phyloP scores from a whole-genome alignment of 2,329 filamentous ascomycete species.

The Monosporascus sp. region DNA sequence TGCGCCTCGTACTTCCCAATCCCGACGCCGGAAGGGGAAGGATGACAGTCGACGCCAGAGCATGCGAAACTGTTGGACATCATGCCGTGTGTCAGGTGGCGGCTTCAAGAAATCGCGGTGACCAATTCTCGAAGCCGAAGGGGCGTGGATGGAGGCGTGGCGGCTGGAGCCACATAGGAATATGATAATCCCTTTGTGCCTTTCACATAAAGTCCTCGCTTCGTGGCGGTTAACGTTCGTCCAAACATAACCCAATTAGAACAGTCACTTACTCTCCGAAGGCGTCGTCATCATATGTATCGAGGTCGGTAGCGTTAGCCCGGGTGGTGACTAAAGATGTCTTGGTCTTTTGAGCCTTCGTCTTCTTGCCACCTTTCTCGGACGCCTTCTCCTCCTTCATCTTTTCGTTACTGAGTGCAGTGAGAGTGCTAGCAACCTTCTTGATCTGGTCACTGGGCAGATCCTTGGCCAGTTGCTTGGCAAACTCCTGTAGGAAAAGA shows the following conservation, averaged over 20 bases:
- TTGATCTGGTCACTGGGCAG: slow-evolving; percentile 91
- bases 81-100: slow-evolving; percentile 4
- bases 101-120: not conserved
- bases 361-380: slow-evolving; percentile 94
- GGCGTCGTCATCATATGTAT: slow-evolving; percentile 69
- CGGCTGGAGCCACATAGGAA: slow-evolving; percentile 9
- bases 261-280: slow-evolving; percentile 71
- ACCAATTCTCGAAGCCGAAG: not conserved
- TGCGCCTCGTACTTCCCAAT: no score
- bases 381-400: slow-evolving; percentile 96
- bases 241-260: not conserved
- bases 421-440: slow-evolving; percentile 83
- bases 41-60: slow-evolving; percentile 1
- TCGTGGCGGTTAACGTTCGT: slow-evolving; percentile 1
- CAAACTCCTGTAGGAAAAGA: slow-evolving; percentile 85
- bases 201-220: slow-evolving; percentile 72
- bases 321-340: slow-evolving; percentile 66
- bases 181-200: slow-evolving; percentile 9
- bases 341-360: slow-evolving; percentile 95
- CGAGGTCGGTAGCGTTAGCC: slow-evolving; percentile 61
- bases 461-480: slow-evolving; percentile 81
- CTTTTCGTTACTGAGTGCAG: slow-evolving; percentile 93
- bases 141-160: slow-evolving; percentile 1
- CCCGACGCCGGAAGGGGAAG: not conserved
- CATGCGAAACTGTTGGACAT: not conserved